Base-by-base conservation (phyloP, 805 yeast species). In the Candida oleophila region DNA sequence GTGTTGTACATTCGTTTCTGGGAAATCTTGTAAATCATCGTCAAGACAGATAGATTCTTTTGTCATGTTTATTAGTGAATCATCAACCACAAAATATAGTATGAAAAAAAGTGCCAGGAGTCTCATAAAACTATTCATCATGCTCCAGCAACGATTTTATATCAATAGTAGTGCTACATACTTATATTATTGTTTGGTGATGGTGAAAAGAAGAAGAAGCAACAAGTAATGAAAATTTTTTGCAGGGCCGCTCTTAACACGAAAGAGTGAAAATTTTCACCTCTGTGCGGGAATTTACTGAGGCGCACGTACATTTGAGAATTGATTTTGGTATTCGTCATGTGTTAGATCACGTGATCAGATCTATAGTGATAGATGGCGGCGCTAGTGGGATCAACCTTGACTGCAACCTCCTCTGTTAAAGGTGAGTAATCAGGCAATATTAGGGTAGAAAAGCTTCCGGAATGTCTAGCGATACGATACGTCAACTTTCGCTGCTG, bases 11-110 rank as follows among this genome's bases (percentile, higher is more conserved):
- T 25, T 25, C n/a, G n/a, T n/a, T 20, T 37, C 28, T 12, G 40
- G 22, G 9, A n/a, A 4, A 21, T 12, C 43, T 8, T 47, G 53
- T 46, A 40, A 44, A 46, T 41, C 39, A 39, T 43, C 47, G 49
- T 50, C 60, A 56, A 54, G 61, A 51, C 44, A 37, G 2, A 18
- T 25, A 46, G 57, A 59, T 59, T 56, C 59, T 54, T 42, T 41
- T 45, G 49, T 49, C 54, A 18, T 36, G 44, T 41, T 38, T 41
- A 9, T 43, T 40, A 44, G 45, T 46, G 47, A 47, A 42, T 42
- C 25, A 20, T 43, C 19, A 44, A 16, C 38, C 25, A 12, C 34
- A 15, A 18, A 19, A 30, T 28, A 30, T 22, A 40, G 15, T 18
- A 35, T 25, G 30, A 25, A 25, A 25, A 25, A 25, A 11, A n/a